phyloP scores from a whole-genome alignment of 176 grass and related monocot species.

The Carex scoparia region DNA sequence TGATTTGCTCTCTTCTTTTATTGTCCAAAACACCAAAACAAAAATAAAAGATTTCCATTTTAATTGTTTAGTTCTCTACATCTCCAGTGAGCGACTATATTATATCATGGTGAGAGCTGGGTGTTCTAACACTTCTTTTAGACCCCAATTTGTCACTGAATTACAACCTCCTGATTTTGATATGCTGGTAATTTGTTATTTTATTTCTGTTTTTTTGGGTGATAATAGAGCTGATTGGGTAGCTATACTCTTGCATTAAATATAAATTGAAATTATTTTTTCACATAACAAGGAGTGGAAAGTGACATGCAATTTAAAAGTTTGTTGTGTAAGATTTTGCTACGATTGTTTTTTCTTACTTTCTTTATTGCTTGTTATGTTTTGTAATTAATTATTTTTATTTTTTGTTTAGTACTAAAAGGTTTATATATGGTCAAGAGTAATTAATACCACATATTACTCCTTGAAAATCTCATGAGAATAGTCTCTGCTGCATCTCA shows the following conservation, averaged over 20 bases:
- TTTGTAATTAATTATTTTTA: too few species aligned
- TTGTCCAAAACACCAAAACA: neutral
- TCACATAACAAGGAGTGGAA: neutral
- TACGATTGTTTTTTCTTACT: neutral
- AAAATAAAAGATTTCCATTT: neutral
- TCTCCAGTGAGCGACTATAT: neutral
- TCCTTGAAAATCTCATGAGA: neutral
- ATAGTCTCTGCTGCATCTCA: neutral
- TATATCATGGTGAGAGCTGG: slow-evolving; percentile 6
- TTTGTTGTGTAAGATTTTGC: neutral
- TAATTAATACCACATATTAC: too few species aligned
- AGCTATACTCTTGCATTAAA: neutral
- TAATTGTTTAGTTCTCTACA: too few species aligned
- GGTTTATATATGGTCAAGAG: too few species aligned
- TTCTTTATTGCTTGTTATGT: neutral
- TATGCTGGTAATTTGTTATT: slow-evolving; percentile 14
- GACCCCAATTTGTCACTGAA: slow-evolving; percentile 4
- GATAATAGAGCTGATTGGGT: neutral
- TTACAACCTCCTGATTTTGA: slow-evolving; percentile 1
- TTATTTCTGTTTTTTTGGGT: neutral
- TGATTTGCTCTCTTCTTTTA: neutral
- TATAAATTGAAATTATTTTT: neutral
- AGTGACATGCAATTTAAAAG: neutral
- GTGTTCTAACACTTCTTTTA: slow-evolving; percentile 1
- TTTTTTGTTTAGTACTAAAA: too few species aligned